Base-by-base conservation (phyloP, 139 green algal genomes). In the Chlorella sp. region DNA sequence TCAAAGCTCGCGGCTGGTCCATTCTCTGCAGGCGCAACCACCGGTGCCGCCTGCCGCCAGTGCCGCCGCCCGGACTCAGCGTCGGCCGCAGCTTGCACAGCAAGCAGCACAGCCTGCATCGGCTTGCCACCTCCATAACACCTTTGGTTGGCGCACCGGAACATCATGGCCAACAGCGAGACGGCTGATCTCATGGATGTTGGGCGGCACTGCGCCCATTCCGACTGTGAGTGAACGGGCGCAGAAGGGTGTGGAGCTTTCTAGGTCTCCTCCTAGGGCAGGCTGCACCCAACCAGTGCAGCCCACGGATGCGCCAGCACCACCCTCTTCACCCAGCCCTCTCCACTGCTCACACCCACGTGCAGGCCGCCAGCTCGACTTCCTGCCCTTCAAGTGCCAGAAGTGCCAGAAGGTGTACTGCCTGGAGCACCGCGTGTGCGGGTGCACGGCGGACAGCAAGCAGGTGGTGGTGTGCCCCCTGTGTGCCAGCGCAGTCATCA, bases 321-420 rank as follows among this genome's bases (percentile, higher is more conserved):
- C 68, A 34, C 68, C 68, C 68, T 36, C 24, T 26, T 34, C 26
- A 9, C 22, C 26, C 2, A 26, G 1, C n/a, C 68, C 36, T 76
- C 68, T 76, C 2, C 26, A 26, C 68, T 57, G 48, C 48, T 34
- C 24, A 76, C 32, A n/a, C 22, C 64, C 32, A n/a, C 22, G 11
- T 73, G 64, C 64, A 73, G 24, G 32, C 71, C 11, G 81, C 0
- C 95, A 97, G 86, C 34, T 96, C 0, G 96, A 98, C 87, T 98
- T 98, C 82, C 77, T 98, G 60, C 96, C 96, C 0, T 98, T 98
- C 91, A 93, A 77, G 68, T 98, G 96, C 85, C 82, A 89, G 30
- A 88, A 91, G 28, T 97, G 96, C 66, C 37, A 64, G 26, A 82
- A 88, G 0, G 91, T 83, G 3, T 98, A 94, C 87, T 97, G 96